These are phyloP conservation scores for Xylaria telfairii DNA, from an alignment of 495 filamentous ascomycete species.

Conservation along the genomic window DNA sequence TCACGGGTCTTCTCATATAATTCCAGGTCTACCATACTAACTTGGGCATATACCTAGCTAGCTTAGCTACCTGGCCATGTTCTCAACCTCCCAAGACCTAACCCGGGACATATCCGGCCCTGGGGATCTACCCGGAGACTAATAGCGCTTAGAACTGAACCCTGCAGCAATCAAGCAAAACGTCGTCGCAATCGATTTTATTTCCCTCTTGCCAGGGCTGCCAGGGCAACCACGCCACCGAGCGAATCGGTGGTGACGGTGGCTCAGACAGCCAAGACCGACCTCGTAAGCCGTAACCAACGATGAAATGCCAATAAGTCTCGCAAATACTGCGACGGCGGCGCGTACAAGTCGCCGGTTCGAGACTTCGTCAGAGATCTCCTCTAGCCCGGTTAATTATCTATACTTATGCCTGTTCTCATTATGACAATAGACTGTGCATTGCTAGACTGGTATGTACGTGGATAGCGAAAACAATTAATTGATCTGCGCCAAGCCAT, in stretches of 20 bases:
- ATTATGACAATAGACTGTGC: no score
- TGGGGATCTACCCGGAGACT: background rate
- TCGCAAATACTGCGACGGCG: background rate
- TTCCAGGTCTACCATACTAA: background rate
- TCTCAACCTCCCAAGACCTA: background rate
- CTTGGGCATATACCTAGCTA: background rate
- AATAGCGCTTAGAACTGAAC: background rate
- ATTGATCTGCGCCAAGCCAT: slow-evolving; percentile 6
- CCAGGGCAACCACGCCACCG: background rate
- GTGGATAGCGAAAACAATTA: background rate
- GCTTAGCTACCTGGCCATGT: background rate
- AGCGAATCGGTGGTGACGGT: background rate
- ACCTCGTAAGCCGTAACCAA: slow-evolving; percentile 6
- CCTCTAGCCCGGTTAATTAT: background rate
- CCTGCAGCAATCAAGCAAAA: background rate
- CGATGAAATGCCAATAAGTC: background rate
- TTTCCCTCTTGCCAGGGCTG: background rate
- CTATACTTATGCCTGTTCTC: no score
- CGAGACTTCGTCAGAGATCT: background rate
- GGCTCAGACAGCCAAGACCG: slow-evolving; percentile 15
- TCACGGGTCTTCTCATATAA: background rate
- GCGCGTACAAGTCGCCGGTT: background rate
- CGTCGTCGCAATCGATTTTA: background rate
- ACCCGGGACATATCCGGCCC: background rate
- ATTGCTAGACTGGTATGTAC: no score